Conservation (phyloP, 2,329 filamentous ascomycete species). For the Hypomyces perniciosus region DNA sequence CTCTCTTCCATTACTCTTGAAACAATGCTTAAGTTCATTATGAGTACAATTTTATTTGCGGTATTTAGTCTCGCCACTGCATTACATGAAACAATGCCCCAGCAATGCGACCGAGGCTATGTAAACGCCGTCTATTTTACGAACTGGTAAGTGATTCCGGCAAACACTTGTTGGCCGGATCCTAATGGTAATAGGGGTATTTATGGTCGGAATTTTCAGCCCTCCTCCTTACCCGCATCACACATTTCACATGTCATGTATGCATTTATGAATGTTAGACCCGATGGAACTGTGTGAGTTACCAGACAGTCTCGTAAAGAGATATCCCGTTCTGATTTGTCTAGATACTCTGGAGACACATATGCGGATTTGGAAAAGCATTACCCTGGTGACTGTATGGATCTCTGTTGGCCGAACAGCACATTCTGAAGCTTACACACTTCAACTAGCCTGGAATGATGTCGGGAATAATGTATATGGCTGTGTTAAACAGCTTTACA, state of each 20-base stretch:
- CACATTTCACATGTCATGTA: constrained; percentile 74
- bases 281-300: constrained; percentile 65
- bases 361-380: constrained; percentile 70
- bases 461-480: constrained; percentile 69
- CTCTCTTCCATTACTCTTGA: no score
- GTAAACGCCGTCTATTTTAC: constrained; percentile 41
- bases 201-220: constrained; percentile 68
- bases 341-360: constrained; percentile 56
- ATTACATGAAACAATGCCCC: no score
- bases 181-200: constrained; percentile 48
- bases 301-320: background rate
- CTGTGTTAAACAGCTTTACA: constrained; percentile 70
- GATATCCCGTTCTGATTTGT: background rate
- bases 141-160: constrained; percentile 37
- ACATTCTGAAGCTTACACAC: background rate
- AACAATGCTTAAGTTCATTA: no score
- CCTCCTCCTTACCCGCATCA: constrained; percentile 61
- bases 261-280: constrained; percentile 70
- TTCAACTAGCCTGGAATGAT: constrained; percentile 49
- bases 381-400: constrained; percentile 58
- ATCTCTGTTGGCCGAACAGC: background rate
- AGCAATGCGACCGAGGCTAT: constrained; percentile 7
- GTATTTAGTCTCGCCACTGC: no score
- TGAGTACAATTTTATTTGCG: no score
- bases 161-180: background rate